A percentile compares a stretch with the other conserved stretches of the same genome.
These are phyloP conservation scores for Aspergillus carbonarius DNA, from an alignment of 2,329 filamentous ascomycete species.

Conservation along the genomic window DNA sequence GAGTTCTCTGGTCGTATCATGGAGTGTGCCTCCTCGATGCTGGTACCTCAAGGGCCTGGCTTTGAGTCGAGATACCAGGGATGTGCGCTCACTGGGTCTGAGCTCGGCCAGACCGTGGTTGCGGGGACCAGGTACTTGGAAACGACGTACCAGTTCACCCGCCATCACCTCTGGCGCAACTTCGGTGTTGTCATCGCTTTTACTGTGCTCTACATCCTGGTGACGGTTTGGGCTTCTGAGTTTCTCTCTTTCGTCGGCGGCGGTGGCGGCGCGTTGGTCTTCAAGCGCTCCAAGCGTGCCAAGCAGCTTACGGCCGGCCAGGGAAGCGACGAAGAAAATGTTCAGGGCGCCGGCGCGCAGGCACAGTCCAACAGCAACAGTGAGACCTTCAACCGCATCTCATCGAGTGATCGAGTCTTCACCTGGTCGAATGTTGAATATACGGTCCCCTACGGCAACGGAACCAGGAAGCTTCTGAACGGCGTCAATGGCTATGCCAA, in stretches of 20 bases:
- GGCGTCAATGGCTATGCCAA: slow-evolving; percentile 75
- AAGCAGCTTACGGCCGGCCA: slow-evolving; percentile 53
- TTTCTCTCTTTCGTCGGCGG: slow-evolving; percentile 60
- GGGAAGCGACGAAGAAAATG: slow-evolving; percentile 60
- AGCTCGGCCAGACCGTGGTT: slow-evolving; percentile 52
- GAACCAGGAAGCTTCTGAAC: slow-evolving; percentile 63
- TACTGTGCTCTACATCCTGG: slow-evolving; percentile 67
- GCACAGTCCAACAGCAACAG: slow-evolving; percentile 29
- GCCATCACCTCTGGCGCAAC: slow-evolving; percentile 66
- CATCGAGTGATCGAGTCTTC: slow-evolving; percentile 63
- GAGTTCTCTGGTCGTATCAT: slow-evolving; percentile 61
- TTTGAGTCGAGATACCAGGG: slow-evolving; percentile 58
- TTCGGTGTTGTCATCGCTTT: slow-evolving; percentile 77
- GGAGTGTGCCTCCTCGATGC: slow-evolving; percentile 58
- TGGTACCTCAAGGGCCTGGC: slow-evolving; percentile 60
- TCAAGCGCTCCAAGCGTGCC: slow-evolving; percentile 66
- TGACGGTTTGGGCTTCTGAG: slow-evolving; percentile 71
- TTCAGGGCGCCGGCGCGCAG: slow-evolving; percentile 30
- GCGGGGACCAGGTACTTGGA: slow-evolving; percentile 56
- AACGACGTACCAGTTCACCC: slow-evolving; percentile 57
- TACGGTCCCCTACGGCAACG: slow-evolving; percentile 67
- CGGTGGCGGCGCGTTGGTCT: slow-evolving; percentile 68
- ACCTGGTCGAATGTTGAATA: slow-evolving; percentile 72
- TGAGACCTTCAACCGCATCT: slow-evolving; percentile 43
- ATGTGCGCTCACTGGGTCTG: slow-evolving; percentile 62